Base-by-base conservation (phyloP, 106 monocot species). In the Acorus gramineus region DNA sequence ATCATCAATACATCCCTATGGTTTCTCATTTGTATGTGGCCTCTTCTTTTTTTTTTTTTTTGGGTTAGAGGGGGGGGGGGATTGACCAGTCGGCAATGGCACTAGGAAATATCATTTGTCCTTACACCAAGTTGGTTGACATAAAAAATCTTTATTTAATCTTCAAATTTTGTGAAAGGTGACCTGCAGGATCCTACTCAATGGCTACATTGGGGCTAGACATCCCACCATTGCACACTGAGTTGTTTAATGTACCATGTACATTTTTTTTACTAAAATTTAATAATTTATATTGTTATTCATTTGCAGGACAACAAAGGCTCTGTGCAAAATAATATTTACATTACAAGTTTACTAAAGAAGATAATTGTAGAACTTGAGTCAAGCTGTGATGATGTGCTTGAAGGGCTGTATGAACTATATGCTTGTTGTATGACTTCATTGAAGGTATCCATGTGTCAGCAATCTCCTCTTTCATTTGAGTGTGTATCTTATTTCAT, bases 371-470 rank as follows among this genome's bases (percentile, higher is more conserved):
- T 62, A 53, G 63, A 55, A 55, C 71, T 63, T 58, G 89, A 85
- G 71, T 82, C 77, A 57, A 64, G 64, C 3, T 64, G 50, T 49
- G 62, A 68, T 10, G 56, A 53, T 66, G 74, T 75, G 12, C 68
- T 76, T 28, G 89, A 89, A 47, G 81, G 71, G 52, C 50, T 89
- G 68, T 89, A 89, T 67, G 89, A 89, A 54, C 65, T 74, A 69
- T 74, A 82, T 59, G 55, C 76, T 63, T 56, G 68, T 58, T 62
- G 66, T 67, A 77, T 85, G 69, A 59, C 60, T 14, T 47, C 71
- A 59, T 47, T 63, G 56, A 8, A 56, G 73, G 85, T 85, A 74
- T 62, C 11, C 59, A 7, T 48, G 6, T 2, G 58, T 59, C 14
- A 7, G 10, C 4, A 12, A 4, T 46, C 2, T 42, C 11, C 48